Conservation (phyloP, 1,284 basidiomycete species). For the Leccinum idahoense region DNA sequence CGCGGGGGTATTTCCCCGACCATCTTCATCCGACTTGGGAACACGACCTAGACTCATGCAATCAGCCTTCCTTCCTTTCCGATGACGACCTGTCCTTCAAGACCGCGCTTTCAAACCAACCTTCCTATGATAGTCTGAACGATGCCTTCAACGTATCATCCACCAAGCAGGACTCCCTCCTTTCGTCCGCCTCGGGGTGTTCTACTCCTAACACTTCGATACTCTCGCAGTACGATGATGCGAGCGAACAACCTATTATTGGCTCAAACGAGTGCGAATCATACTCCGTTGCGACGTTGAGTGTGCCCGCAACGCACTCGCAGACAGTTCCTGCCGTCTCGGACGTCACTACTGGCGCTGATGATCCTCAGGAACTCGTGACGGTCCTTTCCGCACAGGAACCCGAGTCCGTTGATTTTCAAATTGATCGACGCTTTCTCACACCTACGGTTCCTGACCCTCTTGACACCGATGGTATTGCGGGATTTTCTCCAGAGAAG, state of each 20-base stretch:
- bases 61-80: conserved; percentile 15
- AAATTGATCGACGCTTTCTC: neutral
- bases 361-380: neutral
- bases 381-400: conserved; percentile 1
- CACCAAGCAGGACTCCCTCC: conserved; percentile 12
- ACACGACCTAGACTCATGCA: conserved; percentile 12
- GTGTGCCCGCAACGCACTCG: neutral
- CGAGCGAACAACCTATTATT: conserved; percentile 3
- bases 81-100: conserved; percentile 22
- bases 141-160: conserved; percentile 18
- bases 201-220: conserved; percentile 26
- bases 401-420: neutral
- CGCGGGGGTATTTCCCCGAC: conserved; percentile 2
- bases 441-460: conserved; percentile 1
- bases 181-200: conserved; percentile 11
- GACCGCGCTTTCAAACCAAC: conserved; percentile 25
- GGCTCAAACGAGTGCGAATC: neutral
- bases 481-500: neutral
- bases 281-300: neutral
- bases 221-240: conserved; percentile 18
- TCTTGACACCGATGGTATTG: neutral
- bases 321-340: neutral
- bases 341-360: neutral
- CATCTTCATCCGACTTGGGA: conserved; percentile 9
- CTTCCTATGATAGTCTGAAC: conserved; percentile 20